These are phyloP conservation scores for Ustilago loliicola DNA, from an alignment of 1,284 basidiomycete genomes.

Conservation along the genomic window DNA sequence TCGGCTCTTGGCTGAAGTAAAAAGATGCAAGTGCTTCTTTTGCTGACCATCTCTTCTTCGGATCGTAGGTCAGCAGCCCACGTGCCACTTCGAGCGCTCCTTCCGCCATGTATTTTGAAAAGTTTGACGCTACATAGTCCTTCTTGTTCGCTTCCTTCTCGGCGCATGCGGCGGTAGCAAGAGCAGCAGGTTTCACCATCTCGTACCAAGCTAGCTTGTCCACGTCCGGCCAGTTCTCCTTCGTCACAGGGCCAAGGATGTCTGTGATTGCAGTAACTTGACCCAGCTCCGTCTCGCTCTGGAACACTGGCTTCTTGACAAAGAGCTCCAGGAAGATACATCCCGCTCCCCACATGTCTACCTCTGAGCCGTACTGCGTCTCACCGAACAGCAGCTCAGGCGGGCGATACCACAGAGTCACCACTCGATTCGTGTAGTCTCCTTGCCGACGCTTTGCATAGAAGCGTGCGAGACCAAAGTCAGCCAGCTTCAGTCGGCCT, in stretches of 20 bases:
- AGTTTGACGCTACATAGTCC: constrained; percentile 73
- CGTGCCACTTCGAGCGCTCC: constrained; percentile 88
- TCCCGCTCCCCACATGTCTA: constrained; percentile 99
- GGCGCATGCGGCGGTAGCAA: not conserved
- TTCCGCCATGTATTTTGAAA: constrained; percentile 42
- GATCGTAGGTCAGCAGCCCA: constrained; percentile 85
- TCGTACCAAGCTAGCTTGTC: constrained; percentile 95
- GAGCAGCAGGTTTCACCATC: constrained; percentile 83
- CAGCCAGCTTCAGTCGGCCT: constrained; percentile 94
- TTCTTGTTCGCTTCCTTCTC: constrained; percentile 77
- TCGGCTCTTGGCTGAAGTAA: constrained; percentile 88
- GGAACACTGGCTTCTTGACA: constrained; percentile 92
- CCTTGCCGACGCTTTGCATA: constrained; percentile 89
- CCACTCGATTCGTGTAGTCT: constrained; percentile 98
- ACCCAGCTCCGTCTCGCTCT: constrained; percentile 95
- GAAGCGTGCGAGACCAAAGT: constrained; percentile 97
- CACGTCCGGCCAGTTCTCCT: constrained; percentile 85
- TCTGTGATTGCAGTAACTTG: constrained; percentile 93
- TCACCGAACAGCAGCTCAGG: constrained; percentile 96
- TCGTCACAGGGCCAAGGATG: constrained; percentile 87
- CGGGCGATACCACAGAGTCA: constrained; percentile 98
- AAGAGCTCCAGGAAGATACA: constrained; percentile 99
- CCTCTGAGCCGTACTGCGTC: constrained; percentile 95
- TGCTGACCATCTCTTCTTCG: constrained; percentile 82
- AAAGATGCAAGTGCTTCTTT: constrained; percentile 81